phyloP scores from a whole-genome alignment of 495 filamentous ascomycete species.

The Penicillium alfredii region DNA sequence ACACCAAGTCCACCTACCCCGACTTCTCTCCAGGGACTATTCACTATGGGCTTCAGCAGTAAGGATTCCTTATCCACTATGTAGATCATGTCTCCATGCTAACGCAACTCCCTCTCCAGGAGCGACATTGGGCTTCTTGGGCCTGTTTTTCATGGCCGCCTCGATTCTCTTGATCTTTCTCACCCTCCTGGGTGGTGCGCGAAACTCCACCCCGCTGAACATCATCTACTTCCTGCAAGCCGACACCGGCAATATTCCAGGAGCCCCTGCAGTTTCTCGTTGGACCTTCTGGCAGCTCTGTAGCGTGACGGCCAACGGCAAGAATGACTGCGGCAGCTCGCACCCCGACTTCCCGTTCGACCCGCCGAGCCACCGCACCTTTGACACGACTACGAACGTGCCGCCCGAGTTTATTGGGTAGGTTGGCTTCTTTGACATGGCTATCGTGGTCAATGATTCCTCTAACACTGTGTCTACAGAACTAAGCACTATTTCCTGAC shows the following conservation, averaged over 20 bases:
- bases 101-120: conserved; percentile 23
- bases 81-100: conserved; percentile 4
- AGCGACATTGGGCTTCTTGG: conserved; percentile 48
- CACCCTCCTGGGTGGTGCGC: conserved; percentile 65
- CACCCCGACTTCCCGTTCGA: conserved; percentile 60
- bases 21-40: conserved; percentile 2
- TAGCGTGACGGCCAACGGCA: conserved; percentile 43
- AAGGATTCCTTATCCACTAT: conserved; percentile 7
- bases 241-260: conserved; percentile 62
- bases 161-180: conserved; percentile 75
- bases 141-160: conserved; percentile 69
- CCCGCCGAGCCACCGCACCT: conserved; percentile 52
- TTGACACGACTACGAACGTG: conserved; percentile 50
- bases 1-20: too few relatives aligned
- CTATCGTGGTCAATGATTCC: too few relatives aligned
- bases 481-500: conserved; percentile 56
- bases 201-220: conserved; percentile 55
- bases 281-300: conserved; percentile 90
- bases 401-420: conserved; percentile 53
- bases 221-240: conserved; percentile 78
- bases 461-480: conserved; percentile 28
- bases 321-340: conserved; percentile 49
- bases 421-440: too few relatives aligned
- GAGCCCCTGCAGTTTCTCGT: conserved; percentile 58
- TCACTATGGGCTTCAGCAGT: conserved; percentile 34